Evolutionary conservation across 306 rosid genomes (phyloP).

Genomic region (Psophocarpus tetragonolobus): DNA sequence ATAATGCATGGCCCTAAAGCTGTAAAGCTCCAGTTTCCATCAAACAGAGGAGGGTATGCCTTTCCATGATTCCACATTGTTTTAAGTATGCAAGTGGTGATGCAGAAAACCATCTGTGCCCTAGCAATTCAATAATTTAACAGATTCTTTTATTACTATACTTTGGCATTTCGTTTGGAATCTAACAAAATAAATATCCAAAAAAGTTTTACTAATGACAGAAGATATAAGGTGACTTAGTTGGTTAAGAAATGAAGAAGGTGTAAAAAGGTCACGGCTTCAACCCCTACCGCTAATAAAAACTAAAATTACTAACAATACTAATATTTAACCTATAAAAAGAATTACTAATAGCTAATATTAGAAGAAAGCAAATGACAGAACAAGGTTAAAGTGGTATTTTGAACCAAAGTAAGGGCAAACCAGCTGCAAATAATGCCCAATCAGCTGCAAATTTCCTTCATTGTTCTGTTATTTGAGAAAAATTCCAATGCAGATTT

Average conservation of each 20-base stretch:
- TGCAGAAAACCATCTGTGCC: conserved; percentile 8
- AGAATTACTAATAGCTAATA: neutral
- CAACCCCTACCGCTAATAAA: too few relatives aligned
- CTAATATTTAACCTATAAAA: too few relatives aligned
- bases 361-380: conserved; percentile 9
- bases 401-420: conserved; percentile 13
- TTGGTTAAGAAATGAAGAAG: too few relatives aligned
- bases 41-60: conserved; percentile 1
- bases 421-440: conserved; percentile 7
- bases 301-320: too few relatives aligned
- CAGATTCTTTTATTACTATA: neutral
- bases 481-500: neutral
- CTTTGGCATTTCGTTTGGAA: conserved; percentile 6
- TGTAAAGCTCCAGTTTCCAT: conserved; percentile 4
- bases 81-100: neutral
- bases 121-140: conserved; percentile 8
- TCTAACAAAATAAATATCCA: conserved; percentile 19
- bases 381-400: conserved; percentile 24
- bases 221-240: too few relatives aligned
- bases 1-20: neutral
- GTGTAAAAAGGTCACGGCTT: too few relatives aligned
- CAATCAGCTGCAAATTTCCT: neutral
- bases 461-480: neutral
- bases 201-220: conserved; percentile 22
- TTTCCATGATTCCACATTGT: neutral